phyloP scores from a whole-genome alignment of 371 early-diverging fungal species.

The Mortierella sp. region DNA sequence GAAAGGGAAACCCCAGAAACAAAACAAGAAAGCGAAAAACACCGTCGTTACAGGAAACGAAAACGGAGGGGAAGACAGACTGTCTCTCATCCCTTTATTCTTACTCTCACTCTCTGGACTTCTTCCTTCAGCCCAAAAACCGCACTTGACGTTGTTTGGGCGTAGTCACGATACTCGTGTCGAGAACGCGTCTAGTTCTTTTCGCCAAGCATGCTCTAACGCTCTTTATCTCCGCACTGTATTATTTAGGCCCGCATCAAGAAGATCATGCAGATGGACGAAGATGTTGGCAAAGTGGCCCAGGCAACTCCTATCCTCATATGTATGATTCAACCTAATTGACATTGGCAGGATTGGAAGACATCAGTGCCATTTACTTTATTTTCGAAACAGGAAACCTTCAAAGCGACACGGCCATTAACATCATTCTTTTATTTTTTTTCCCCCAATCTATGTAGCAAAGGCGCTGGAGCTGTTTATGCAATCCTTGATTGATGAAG shows the following conservation, averaged over 20 bases:
- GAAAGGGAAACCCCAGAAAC: too few species aligned
- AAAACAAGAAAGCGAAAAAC: neutral
- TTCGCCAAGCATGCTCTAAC: neutral
- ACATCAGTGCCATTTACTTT: neutral
- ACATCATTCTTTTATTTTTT: neutral
- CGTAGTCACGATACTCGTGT: neutral
- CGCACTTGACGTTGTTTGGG: neutral
- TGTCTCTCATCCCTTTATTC: neutral
- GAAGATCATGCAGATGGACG: constrained; percentile 99
- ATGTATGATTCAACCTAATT: constrained; percentile 70
- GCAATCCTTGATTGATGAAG: constrained; percentile 90
- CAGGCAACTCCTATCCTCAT: constrained; percentile 98
- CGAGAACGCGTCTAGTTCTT: neutral
- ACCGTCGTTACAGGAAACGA: neutral
- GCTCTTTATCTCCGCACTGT: neutral
- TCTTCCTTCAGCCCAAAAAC: neutral
- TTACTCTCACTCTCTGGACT: neutral
- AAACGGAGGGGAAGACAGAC: neutral
- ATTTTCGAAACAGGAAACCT: neutral
- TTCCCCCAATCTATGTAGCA: constrained; percentile 64
- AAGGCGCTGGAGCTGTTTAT: constrained; percentile 96
- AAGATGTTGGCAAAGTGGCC: constrained; percentile 99
- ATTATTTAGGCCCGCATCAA: constrained; percentile 96
- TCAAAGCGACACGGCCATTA: neutral
- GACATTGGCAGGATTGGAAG: neutral